phyloP scores from a whole-genome alignment of 208 protist species.

The Leishmania amazonensis region DNA sequence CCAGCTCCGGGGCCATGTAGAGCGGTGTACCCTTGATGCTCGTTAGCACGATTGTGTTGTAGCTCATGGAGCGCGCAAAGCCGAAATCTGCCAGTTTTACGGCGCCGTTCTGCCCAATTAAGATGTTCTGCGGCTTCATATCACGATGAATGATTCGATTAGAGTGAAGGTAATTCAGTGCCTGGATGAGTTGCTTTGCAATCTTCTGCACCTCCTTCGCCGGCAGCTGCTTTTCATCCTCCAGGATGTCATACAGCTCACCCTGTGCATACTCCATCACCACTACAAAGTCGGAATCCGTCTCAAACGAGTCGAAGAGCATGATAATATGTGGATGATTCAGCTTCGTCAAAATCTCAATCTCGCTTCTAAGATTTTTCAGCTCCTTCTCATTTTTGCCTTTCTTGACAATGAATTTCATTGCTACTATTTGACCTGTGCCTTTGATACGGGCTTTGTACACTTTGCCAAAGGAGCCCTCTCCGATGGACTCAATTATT shows the following conservation, averaged over 20 bases:
- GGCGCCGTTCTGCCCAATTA: conserved; percentile 93
- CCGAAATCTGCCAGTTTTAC: conserved; percentile 99
- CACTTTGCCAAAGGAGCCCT: conserved; percentile 99
- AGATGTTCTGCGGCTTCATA: conserved; percentile 97
- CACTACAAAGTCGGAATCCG: conserved; percentile 93
- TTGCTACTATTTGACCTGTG: conserved; percentile 96
- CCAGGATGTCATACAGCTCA: conserved; percentile 96
- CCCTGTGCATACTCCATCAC: conserved; percentile 94
- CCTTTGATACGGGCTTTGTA: conserved; percentile 94
- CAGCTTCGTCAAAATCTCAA: conserved; percentile 95
- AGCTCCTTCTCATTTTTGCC: conserved; percentile 95
- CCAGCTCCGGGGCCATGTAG: conserved; percentile 97
- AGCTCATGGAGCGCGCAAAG: conserved; percentile 96
- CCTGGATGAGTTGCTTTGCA: conserved; percentile 95
- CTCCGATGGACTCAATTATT: conserved; percentile 95
- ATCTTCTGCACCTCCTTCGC: conserved; percentile 93
- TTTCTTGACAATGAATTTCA: conserved; percentile 98
- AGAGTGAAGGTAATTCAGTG: conserved; percentile 97
- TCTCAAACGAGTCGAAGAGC: conserved; percentile 97
- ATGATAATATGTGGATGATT: conserved; percentile 98
- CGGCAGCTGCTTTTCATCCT: conserved; percentile 93
- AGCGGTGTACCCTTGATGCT: conserved; percentile 97
- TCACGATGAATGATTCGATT: conserved; percentile 98
- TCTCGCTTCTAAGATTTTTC: conserved; percentile 93
- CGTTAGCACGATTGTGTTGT: conserved; percentile 95